These are phyloP conservation scores for Juncus inflexus DNA, from an alignment of 176 grass and related monocot genomes.

Conservation along the genomic window DNA sequence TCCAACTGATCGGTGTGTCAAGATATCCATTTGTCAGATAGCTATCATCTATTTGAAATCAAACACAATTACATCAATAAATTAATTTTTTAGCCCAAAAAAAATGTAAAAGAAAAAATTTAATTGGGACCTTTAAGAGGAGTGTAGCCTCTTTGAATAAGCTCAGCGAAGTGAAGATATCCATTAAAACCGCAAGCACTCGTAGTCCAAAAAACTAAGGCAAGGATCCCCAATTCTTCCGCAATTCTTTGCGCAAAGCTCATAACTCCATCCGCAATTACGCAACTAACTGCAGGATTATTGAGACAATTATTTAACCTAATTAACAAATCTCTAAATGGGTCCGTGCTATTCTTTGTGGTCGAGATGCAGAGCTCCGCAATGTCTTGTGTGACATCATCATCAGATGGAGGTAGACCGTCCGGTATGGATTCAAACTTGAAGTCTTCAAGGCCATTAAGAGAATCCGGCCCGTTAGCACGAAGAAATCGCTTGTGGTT, in stretches of 20 bases:
- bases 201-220: constrained; percentile 67
- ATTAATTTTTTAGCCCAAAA: background rate
- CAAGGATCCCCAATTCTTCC: constrained; percentile 47
- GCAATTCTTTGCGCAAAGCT: constrained; percentile 62
- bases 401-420: constrained; percentile 41
- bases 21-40: constrained; percentile 70
- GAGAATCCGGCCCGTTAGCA: constrained; percentile 26
- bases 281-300: constrained; percentile 40
- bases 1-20: constrained; percentile 59
- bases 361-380: constrained; percentile 45
- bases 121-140: constrained; percentile 46
- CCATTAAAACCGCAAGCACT: constrained; percentile 67
- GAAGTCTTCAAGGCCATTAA: constrained; percentile 46
- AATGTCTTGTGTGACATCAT: constrained; percentile 79
- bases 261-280: constrained; percentile 67
- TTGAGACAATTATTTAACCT: constrained; percentile 30
- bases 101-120: background rate
- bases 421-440: constrained; percentile 50
- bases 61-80: background rate
- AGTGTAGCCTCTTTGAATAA: constrained; percentile 41
- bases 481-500: constrained; percentile 57
- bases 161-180: constrained; percentile 49
- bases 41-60: constrained; percentile 33
- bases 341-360: constrained; percentile 34
- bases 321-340: constrained; percentile 47